These are phyloP conservation scores for Chalaropsis ovoidea DNA, from an alignment of 2,329 filamentous ascomycete species.

Conservation along the genomic window DNA sequence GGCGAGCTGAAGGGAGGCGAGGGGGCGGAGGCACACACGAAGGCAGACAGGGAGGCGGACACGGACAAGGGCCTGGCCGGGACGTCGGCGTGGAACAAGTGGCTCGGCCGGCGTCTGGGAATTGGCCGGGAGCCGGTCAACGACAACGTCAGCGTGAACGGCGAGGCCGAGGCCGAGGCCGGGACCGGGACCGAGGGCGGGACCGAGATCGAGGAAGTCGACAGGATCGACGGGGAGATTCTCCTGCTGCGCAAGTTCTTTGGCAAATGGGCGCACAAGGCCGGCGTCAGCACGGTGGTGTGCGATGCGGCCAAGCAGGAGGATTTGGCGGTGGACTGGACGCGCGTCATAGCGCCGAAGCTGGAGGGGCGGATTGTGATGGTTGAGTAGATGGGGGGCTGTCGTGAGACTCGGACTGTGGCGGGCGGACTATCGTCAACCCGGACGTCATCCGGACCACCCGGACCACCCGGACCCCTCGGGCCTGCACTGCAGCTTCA, in stretches of 20 bases:
- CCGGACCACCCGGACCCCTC: too few relatives aligned
- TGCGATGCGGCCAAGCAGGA: conserved; percentile 49
- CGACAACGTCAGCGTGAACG: conserved; percentile 24
- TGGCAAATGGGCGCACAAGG: conserved; percentile 60
- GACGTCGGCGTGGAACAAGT: conserved; percentile 19
- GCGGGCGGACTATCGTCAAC: too few relatives aligned
- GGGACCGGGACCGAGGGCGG: conserved; percentile 31
- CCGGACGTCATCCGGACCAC: too few relatives aligned
- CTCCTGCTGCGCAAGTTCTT: conserved; percentile 59
- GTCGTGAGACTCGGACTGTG: too few relatives aligned
- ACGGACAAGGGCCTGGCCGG: not conserved
- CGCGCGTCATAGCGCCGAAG: conserved; percentile 64
- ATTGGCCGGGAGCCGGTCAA: conserved; percentile 20
- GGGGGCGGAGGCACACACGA: conserved; percentile 31
- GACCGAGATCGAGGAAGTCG: conserved; percentile 36
- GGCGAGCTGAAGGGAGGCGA: conserved; percentile 27
- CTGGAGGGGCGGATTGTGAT: conserved; percentile 65
- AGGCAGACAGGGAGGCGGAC: conserved; percentile 28
- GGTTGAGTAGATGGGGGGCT: conserved; percentile 21
- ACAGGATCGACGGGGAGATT: conserved; percentile 45
- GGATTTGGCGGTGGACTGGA: conserved; percentile 62
- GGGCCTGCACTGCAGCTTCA: too few relatives aligned
- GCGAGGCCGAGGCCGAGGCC: conserved; percentile 28
- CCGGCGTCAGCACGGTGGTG: conserved; percentile 48
- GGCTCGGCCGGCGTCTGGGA: conserved; percentile 21